A percentile compares a stretch with the other conserved stretches of the same genome.
Conservation (phyloP, 1,284 basidiomycete species). For the Pholiota adiposa region DNA sequence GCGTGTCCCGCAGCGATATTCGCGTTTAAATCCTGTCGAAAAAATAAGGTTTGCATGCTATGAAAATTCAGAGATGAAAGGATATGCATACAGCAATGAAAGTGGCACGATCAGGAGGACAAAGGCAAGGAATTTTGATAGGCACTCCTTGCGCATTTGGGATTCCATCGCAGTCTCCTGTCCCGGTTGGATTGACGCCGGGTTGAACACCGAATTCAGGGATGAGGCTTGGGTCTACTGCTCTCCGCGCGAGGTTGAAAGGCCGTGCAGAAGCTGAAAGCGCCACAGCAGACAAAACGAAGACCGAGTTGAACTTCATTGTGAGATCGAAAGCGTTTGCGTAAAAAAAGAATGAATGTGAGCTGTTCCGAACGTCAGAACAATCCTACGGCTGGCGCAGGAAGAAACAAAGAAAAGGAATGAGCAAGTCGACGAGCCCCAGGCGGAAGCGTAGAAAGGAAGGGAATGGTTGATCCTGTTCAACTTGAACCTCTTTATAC, state of each 20-base stretch:
- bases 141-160: conserved; percentile 50
- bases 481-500: not conserved
- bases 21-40: conserved; percentile 47
- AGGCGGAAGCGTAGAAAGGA: conserved; percentile 9
- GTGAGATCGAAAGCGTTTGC: conserved; percentile 2
- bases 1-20: conserved; percentile 64
- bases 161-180: conserved; percentile 61
- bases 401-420: conserved; percentile 5
- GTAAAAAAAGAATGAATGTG: conserved; percentile 12
- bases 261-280: conserved; percentile 45
- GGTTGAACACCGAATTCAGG: conserved; percentile 56
- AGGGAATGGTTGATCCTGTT: not conserved
- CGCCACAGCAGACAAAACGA: conserved; percentile 37
- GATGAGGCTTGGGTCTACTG: conserved; percentile 53
- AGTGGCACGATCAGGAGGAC: conserved; percentile 57
- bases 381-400: conserved; percentile 21
- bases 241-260: conserved; percentile 39
- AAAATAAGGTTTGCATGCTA: not conserved
- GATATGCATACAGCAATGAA: conserved; percentile 50
- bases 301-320: conserved; percentile 38
- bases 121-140: conserved; percentile 62
- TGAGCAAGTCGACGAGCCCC: conserved; percentile 18
- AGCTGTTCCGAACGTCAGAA: conserved; percentile 7
- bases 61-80: not conserved
- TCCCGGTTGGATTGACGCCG: conserved; percentile 42